Base-by-base conservation (phyloP, 768 basidiomycete genomes). In the Russula sp. region DNA sequence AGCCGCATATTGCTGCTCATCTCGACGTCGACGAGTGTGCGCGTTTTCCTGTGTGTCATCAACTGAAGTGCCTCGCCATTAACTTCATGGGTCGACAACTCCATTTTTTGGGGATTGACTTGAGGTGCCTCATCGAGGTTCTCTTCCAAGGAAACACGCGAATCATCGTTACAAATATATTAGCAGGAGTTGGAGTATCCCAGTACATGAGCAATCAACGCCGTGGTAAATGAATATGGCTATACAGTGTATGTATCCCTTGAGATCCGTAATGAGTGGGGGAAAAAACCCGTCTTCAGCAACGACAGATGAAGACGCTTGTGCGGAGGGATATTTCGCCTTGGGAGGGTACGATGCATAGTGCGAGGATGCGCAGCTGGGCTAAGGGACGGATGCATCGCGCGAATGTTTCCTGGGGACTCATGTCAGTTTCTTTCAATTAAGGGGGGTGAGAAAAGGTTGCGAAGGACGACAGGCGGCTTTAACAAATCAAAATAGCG, bases 301-400 rank as follows among this genome's bases (percentile, higher is more conserved):
- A 40, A 16, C 38, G 38, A 40, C 6, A 40, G 14, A 40, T 5
- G 5, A 5, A 40, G 14, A 3, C 38, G n/a, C 87, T 84, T 28
- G 77, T 72, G 9, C 81, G 74, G 55, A 90, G 80, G 3, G 83
- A 73, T 61, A 83, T 83, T 64, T 89, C 87, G 38, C 85, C 84
- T 32, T 83, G 83, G 64, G 85, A 83, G 70, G 81, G 83, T 65
- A 91, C 88, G 51, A 90, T 79, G 7, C 86, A 84, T 14, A 89
- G 76, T 32, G 81, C 74, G 13, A 91, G 79, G 7, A 81, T 81
- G 62, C 83, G 85, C 6, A 91, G 81, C 65, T 84, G 86, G 34
- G 80, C 78, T 69, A 91, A 84, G 14, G 80, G 76, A 61, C 84
- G 81, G 62, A 88, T 80, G 6, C 80, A 79, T 64, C 84, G 87